Base-by-base conservation (phyloP, 1,284 basidiomycete species). In the Gomphus bonarii region DNA sequence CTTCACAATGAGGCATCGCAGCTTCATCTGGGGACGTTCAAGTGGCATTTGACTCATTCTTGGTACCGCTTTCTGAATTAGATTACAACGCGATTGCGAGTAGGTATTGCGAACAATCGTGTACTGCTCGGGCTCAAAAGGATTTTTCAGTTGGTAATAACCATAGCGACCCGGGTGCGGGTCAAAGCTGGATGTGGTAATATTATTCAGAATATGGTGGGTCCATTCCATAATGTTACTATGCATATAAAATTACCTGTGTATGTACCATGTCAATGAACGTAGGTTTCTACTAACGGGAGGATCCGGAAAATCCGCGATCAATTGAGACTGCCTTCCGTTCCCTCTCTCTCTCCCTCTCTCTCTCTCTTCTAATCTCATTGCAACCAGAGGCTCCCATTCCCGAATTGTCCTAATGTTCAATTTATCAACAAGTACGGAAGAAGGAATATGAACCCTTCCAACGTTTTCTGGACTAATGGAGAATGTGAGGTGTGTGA, bases 121-220 rank as follows among this genome's bases (percentile, higher is more conserved):
- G 9, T 36, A 14, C 22, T 20, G 12, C 8, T 18, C 31, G 22
- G 3, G 42, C 12, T 33, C 6, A 22, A 22, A 25, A 14, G 5
- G 28, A 48, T 44, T 22, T 49, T 18, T 50, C 36, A 9, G 47
- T 16, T 8, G 35, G 50, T 33, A 10, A 33, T 25, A 65, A 63
- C 49, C 57, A 70, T 0, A 72, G 74, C 58, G 75, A 76, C 63
- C 73, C 74, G 8, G 71, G 72, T 1, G 60, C 35, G 11, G 55
- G 51, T 40, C n/a, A 6, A 28, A 55, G 55, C 36, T 78, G 76
- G 76, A 76, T 76, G 75, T 71, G 75, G 69, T 75, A 78, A 59
- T 78, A 77, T 58, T 78, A 75, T 58, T 77, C 76, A 0, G 75
- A 77, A 63, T 77, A 75, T 58, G 76, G 76, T 73, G n/a, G 28